Evolutionary conservation across 345 rosid species (phyloP), one percentile per base, ranked within the genome.

Genomic region (Ceriops tagal): DNA sequence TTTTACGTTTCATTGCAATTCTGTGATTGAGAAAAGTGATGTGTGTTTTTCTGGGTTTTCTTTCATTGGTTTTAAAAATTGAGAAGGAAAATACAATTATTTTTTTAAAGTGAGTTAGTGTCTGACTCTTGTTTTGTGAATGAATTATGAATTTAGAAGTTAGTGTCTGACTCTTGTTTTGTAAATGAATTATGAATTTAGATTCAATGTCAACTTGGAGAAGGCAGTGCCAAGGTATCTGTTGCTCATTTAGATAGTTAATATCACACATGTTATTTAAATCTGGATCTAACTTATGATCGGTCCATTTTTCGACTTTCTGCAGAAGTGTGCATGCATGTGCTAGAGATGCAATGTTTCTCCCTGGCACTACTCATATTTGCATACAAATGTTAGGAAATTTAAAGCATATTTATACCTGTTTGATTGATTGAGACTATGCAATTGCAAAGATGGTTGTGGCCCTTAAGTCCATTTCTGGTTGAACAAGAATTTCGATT

Each of bases 211-310:
- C 58, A 46, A 49, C 39, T 30, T 28, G 58, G 37, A 53, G 27
- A 61, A 53, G 39, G 26, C 30, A 31, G 63, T 13, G n/a, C 13
- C 43, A 43, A 26, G 13, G 5, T n/a, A 31, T 6, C 22, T 22
- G 56, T 34, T 55, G 32, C 46, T 49, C 35, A 6, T 53, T 13
- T n/a, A 46, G n/a, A 61, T 61, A 28, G 57, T 46, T 62, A 64
- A 35, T 35, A 47, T 61, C 16, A 10, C 26, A 43, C 20, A n/a
- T 37, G 22, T 71, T 24, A 24, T 24, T 24, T 61, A 18, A 71
- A 61, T 60, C 21, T 51, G 65, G 65, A 77, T 64, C 52, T 8
- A 35, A 28, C 64, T 13, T 49, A 16, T 64, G 52, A n/a, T 53
- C 5, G 22, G 21, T 64, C 22, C 32, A 35, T 64, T n/a, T 47